Base-by-base conservation (phyloP, 1,284 basidiomycete species). In the Inonotus hispidus region DNA sequence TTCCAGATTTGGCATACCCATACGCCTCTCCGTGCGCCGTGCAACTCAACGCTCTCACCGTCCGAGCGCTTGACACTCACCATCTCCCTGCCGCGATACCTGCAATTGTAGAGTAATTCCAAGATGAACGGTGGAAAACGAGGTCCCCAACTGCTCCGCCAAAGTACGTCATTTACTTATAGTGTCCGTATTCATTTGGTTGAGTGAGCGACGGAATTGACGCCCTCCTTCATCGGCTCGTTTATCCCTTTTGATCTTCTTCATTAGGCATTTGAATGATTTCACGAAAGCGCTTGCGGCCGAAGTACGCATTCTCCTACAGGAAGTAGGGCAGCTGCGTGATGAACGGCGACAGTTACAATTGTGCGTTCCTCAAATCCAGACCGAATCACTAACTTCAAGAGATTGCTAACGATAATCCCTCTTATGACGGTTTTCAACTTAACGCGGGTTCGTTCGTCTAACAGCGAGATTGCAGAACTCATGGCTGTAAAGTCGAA, bases 401-500 rank as follows among this genome's bases (percentile, higher is more conserved):
- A 41, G 32, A 32, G 32, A 32, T 32, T 32, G 32, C 32, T 32
- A 8, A 32, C 32, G 32, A 32, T 32, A 32, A 32, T 32, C 32
- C 32, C 32, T 4, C 32, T 8, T 32, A 8, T 32, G 32, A 8
- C 3, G 8, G 4, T 8, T 32, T 32, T 32, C 32, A 32, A 32
- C 32, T 8, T 32, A 8, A 32, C 32, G 3, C 32, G 32, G 8
- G 8, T 8, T 8, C 32, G 8, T 32, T 37, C 38, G 43, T 46
- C 23, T 1, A 41, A 39, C 53, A 89, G 87, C 64, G 88, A 90
- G 71, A 88, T 90, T 62, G 82, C 88, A 23, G 87, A 88, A 69
- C 75, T 90, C 63, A 87, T 90, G 86, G 78, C 79, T 53, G 79
- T 88, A 61, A 88, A 88, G 72, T 83, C 87, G 19, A 90, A 89